Evolutionary conservation across 495 filamentous ascomycete species (phyloP), one percentile per base, ranked within the genome.

Genomic region (Penicillium arizonense): DNA sequence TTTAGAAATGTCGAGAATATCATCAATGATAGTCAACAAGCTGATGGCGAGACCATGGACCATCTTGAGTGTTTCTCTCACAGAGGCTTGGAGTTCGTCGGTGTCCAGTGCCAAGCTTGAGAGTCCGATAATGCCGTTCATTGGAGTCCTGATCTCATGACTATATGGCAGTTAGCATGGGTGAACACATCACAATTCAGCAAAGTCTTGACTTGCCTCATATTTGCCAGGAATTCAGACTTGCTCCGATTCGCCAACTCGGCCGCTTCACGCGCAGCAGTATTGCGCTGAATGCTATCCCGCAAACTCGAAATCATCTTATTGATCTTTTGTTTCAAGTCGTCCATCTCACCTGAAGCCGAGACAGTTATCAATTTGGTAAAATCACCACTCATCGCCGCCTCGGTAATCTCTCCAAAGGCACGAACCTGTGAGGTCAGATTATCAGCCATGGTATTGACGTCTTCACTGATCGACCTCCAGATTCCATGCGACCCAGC

Each of bases 331-430:
- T 88, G 82, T 70, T 96, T 96, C 57, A 96, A 77, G 56, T 95
- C 90, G 68, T 96, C 92, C 91, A 96, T 96, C 66, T 96, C 91
- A 51, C 91, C 91, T 2, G 90, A 93, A 30, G 91, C 92, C 64
- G 91, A 89, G 10, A 96, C 90, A 10, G 89, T 92, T 53, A 96
- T 91, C 53, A 91, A 79, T 53, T 93, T 89, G 12, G 87, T 90
- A 65, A 96, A 96, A 67, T 96, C 89, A 12, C 84, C 84, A 48
- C 87, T 83, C 51, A 91, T 91, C 65, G 96, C 94, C 43, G 91
- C 91, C 62, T 93, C 89, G 12, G 91, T 96, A 55, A 96, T 92
- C 53, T 90, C 88, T 1, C 91, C 93, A 56, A 96, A 96, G 59
- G 87, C 87, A 56, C 91, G 86, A 45, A 96, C 91, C 70, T 94